A percentile compares a stretch with the other conserved stretches of the same genome.
Evolutionary conservation across 169 alveolate species (phyloP).

Genomic region (Eimeria tenella): DNA sequence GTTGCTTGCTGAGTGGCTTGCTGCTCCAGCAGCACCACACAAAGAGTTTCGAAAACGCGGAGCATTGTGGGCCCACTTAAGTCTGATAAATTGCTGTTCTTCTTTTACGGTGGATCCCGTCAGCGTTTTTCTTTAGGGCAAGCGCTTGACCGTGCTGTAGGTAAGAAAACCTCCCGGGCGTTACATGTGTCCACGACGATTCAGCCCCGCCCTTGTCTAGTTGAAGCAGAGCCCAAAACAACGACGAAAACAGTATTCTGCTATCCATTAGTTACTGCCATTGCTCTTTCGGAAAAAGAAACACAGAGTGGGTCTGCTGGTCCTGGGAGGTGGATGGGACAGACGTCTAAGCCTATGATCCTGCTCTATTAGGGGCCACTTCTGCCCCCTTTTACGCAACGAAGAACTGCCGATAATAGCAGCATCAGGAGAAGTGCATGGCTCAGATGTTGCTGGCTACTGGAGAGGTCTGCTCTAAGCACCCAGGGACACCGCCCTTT

Average conservation of each 20-base stretch:
- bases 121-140: conserved; percentile 8
- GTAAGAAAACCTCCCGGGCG: no score
- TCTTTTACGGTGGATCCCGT: background rate
- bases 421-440: background rate
- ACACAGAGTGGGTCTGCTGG: conserved; percentile 8
- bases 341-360: conserved; percentile 25
- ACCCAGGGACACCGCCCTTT: conserved; percentile 51
- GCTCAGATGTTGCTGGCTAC: conserved; percentile 65
- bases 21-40: conserved; percentile 32
- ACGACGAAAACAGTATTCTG: background rate
- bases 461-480: conserved; percentile 34
- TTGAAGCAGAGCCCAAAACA: background rate
- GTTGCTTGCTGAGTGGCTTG: background rate
- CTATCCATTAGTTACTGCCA: background rate
- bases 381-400: conserved; percentile 49
- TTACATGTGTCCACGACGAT: no score
- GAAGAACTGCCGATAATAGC: background rate
- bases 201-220: conserved; percentile 11
- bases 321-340: conserved; percentile 13
- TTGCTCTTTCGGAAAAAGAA: background rate
- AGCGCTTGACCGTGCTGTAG: background rate
- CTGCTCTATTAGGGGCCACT: conserved; percentile 56
- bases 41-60: background rate
- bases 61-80: conserved; percentile 44
- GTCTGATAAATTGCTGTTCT: conserved; percentile 8